Evolutionary conservation across 345 rosid species (phyloP).

Genomic region (Corchorus capsularis): DNA sequence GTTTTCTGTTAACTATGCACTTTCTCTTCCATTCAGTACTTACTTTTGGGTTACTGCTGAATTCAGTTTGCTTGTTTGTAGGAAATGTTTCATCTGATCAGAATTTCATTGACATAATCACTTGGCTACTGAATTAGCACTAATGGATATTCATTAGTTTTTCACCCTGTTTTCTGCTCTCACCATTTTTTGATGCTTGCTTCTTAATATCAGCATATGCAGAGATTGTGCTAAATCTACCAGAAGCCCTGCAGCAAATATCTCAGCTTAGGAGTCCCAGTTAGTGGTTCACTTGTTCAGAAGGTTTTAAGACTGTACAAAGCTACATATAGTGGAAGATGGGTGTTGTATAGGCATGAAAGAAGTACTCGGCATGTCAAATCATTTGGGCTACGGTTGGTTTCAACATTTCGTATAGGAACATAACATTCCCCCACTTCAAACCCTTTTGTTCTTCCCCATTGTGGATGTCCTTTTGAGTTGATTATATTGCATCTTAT

Average conservation of each 20-base stretch:
- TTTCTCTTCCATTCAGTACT: too few relatives aligned
- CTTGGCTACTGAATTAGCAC: background rate
- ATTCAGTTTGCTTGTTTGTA: background rate
- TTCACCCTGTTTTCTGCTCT: background rate
- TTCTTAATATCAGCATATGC: conserved; percentile 66
- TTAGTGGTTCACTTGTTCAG: conserved; percentile 17
- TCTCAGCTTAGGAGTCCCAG: conserved; percentile 39
- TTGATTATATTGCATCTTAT: background rate
- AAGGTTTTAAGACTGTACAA: background rate
- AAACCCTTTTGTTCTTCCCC: background rate
- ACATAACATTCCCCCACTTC: background rate
- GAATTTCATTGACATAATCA: background rate
- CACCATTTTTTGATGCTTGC: background rate
- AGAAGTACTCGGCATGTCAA: background rate
- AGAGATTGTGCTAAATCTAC: conserved; percentile 76
- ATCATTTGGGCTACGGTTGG: background rate
- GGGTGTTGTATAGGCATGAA: background rate
- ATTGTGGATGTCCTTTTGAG: background rate
- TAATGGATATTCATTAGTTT: background rate
- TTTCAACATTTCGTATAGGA: background rate
- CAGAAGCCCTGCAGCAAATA: conserved; percentile 62
- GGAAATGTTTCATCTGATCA: background rate
- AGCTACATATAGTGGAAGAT: background rate
- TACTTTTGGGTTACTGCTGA: background rate
- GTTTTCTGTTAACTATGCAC: too few relatives aligned